These are phyloP conservation scores for Eucalyptus tenuipes DNA, from an alignment of 345 rosid species.

Conservation along the genomic window DNA sequence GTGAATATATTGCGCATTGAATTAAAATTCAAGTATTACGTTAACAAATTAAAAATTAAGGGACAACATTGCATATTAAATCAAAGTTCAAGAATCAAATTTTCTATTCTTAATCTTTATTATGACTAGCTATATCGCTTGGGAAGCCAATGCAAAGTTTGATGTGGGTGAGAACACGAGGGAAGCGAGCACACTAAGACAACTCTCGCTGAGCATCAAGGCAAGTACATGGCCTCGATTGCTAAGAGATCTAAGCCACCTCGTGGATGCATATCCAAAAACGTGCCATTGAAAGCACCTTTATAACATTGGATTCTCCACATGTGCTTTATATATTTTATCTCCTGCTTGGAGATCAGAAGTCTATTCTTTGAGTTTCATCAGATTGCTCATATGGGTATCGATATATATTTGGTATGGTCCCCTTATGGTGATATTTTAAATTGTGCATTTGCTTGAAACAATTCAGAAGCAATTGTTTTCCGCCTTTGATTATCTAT, in stretches of 20 bases:
- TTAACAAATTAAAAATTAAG: too few species aligned
- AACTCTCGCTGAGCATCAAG: background rate
- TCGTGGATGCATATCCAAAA: background rate
- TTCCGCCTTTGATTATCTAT: background rate
- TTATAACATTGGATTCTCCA: background rate
- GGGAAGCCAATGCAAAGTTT: background rate
- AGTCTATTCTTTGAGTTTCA: background rate
- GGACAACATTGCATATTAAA: too few species aligned
- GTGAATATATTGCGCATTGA: rapidly evolving
- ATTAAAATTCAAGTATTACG: too few species aligned
- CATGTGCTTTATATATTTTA: background rate
- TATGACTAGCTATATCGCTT: background rate
- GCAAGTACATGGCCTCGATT: background rate
- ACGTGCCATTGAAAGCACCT: background rate
- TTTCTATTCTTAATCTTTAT: too few species aligned
- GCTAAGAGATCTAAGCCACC: background rate
- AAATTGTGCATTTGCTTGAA: background rate
- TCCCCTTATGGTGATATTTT: background rate
- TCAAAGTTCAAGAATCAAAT: too few species aligned
- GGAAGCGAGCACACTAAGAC: too few species aligned
- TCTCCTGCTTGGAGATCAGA: background rate
- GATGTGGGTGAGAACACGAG: background rate
- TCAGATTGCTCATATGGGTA: rapidly evolving
- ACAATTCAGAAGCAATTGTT: background rate
- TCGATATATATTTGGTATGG: background rate